Percentiles rank a stretch among this genome's conserved stretches.
These are phyloP conservation scores for Phaeolepiota aurea DNA, from an alignment of 768 basidiomycete species.

Conservation along the genomic window DNA sequence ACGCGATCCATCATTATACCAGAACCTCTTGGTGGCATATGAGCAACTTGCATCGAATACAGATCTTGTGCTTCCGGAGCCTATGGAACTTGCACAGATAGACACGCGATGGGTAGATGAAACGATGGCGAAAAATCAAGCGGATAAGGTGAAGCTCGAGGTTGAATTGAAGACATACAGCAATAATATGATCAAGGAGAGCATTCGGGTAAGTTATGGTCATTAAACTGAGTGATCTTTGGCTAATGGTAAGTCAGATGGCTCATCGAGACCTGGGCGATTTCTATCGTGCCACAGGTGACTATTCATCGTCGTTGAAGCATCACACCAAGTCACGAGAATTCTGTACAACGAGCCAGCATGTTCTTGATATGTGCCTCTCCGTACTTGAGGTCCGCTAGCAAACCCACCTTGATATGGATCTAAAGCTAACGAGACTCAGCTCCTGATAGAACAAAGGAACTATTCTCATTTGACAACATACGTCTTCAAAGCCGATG, in stretches of 20 bases:
- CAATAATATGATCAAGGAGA: conserved; percentile 98
- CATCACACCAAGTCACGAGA: conserved; percentile 90
- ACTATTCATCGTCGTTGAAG: conserved; percentile 62
- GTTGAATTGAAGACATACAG: conserved; percentile 92
- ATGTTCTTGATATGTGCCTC: conserved; percentile 90
- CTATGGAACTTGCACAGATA: conserved; percentile 38
- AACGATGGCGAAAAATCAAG: conserved; percentile 50
- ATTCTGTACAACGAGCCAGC: conserved; percentile 83
- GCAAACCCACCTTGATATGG: conserved; percentile 1
- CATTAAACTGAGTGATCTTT: not conserved
- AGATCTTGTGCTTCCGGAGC: conserved; percentile 33
- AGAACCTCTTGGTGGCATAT: conserved; percentile 43
- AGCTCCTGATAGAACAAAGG: conserved; percentile 81
- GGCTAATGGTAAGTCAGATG: conserved; percentile 47
- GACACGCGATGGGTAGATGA: conserved; percentile 75
- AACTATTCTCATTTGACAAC: conserved; percentile 83
- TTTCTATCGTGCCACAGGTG: conserved; percentile 67
- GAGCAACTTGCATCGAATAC: conserved; percentile 29
- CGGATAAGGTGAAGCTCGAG: conserved; percentile 80
- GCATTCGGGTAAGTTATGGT: conserved; percentile 65
- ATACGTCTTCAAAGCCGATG: conserved; percentile 96
- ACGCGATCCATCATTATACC: conserved; percentile 59
- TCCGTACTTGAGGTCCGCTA: conserved; percentile 64
- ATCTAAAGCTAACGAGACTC: conserved; percentile 1
- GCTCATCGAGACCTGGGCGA: conserved; percentile 83